Base-by-base conservation (phyloP, 345 rosid genomes). In the Lepidium aucheri region DNA sequence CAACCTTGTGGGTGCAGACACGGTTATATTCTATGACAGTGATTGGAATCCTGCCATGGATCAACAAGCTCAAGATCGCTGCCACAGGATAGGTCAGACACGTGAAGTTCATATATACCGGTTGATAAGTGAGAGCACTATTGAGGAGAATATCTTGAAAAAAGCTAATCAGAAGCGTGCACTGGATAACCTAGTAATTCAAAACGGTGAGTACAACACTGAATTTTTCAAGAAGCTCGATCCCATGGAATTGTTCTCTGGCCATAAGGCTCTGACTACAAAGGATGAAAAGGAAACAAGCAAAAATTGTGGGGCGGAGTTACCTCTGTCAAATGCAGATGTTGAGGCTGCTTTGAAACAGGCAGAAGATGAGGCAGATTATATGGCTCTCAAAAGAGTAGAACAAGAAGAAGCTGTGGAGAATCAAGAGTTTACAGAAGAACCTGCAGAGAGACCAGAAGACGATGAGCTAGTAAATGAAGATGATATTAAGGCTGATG, bases 41-140 rank as follows among this genome's bases (percentile, higher is more conserved):
- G 99, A 95, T 80, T 95, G 99, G 99, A 95, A 95, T 80, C 99
- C 99, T 30, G 99, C 99, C 26, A 95, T 95, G 99, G 99, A 95
- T 80, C 97, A 91, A 73, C 99, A 95, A 86, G 99, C 99, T 65
- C 99, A 95, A 86, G 99, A 95, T 81, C 99, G 98, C 57, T 95
- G 99, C 79, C 99, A 95, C 80, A 80, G 99, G 64, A 95, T 95
- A 72, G 99, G 99, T 65, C 99, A 95, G 82, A 95, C 97, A 42
- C 97, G 99, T 47, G 96, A 89, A 81, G 99, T 95, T 7, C 93
- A 91, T 80, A 95, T 95, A 50, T 95, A 91, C 69, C 82, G 99
- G 74, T 76, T 95, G 74, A 95, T 95, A 71, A 95, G 99, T 74
- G 97, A 95, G 73, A 86, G 91, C 80, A 95, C 99, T 24, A 95